Evolutionary conservation across 495 filamentous ascomycete species (phyloP).

Genomic region (Usnea hakonensis): DNA sequence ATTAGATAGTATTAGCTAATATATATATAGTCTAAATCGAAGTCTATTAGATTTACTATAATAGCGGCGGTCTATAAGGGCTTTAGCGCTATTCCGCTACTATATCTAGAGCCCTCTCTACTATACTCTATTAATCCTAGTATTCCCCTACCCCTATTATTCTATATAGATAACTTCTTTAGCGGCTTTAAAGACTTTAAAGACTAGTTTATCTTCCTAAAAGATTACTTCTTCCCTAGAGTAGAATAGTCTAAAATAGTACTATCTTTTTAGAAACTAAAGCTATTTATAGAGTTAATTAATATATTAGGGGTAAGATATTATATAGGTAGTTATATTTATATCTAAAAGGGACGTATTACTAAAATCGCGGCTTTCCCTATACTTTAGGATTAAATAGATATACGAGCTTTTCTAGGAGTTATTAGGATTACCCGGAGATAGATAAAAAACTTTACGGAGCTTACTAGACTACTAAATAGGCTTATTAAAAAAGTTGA

Average conservation of each 20-base stretch:
- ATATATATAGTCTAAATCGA: too few species aligned
- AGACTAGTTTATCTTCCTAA: too few species aligned
- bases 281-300: constrained; percentile 1
- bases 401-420: neutral
- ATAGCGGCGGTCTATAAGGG: too few species aligned
- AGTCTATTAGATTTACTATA: too few species aligned
- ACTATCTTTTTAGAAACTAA: constrained; percentile 16
- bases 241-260: too few species aligned
- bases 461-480: neutral
- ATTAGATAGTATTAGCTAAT: neutral
- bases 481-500: constrained; percentile 1
- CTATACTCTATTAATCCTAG: too few species aligned
- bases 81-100: too few species aligned
- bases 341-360: neutral
- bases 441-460: constrained; percentile 13
- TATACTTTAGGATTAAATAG: neutral
- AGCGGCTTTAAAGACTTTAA: too few species aligned
- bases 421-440: neutral
- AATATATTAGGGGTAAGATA: neutral
- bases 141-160: too few species aligned
- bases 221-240: too few species aligned
- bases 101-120: too few species aligned
- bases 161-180: too few species aligned
- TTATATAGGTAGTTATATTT: neutral
- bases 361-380: neutral